Percentiles rank a stretch among this genome's conserved stretches.
Conservation (phyloP, 75 land plant species). For the Cunninghamia lanceolata region DNA sequence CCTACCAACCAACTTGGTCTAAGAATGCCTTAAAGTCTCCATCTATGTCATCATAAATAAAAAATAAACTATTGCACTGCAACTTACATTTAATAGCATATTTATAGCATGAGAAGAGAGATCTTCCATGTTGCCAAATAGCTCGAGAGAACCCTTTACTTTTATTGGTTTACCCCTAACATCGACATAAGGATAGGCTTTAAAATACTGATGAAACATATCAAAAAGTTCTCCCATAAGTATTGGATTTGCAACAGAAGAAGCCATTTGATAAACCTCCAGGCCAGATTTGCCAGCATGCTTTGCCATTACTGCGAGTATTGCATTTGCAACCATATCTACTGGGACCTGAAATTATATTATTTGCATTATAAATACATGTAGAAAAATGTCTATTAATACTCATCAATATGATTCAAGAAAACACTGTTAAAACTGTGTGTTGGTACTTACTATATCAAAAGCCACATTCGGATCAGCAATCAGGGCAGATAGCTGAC, state of each 20-base stretch:
- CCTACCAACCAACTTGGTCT: no score
- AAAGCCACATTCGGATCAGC: slow-evolving; percentile 74
- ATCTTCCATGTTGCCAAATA: slow-evolving; percentile 45
- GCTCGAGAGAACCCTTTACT: slow-evolving; percentile 16
- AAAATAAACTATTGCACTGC: not conserved
- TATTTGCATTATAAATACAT: no score
- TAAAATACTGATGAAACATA: slow-evolving; percentile 60
- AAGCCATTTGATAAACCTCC: slow-evolving; percentile 74
- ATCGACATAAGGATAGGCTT: slow-evolving; percentile 55
- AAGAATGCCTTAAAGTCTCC: no score
- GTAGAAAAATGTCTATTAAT: not conserved
- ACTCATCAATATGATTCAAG: not conserved
- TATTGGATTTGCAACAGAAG: slow-evolving; percentile 77
- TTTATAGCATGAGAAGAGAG: slow-evolving; percentile 37
- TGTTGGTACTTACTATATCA: slow-evolving; percentile 60
- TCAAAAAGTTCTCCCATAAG: slow-evolving; percentile 45
- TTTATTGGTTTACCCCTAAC: slow-evolving; percentile 47
- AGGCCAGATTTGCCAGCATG: slow-evolving; percentile 45
- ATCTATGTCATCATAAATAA: no score
- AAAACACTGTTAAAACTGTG: not conserved
- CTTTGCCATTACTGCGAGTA: slow-evolving; percentile 81
- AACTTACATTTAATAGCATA: slow-evolving; percentile 12
- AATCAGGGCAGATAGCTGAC: slow-evolving; percentile 76
- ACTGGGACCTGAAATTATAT: slow-evolving; percentile 89
- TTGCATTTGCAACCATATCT: slow-evolving; percentile 94